Base-by-base conservation (phyloP, 192 early-diverging fungal genomes). In the Umbelopsis ramanniana region DNA sequence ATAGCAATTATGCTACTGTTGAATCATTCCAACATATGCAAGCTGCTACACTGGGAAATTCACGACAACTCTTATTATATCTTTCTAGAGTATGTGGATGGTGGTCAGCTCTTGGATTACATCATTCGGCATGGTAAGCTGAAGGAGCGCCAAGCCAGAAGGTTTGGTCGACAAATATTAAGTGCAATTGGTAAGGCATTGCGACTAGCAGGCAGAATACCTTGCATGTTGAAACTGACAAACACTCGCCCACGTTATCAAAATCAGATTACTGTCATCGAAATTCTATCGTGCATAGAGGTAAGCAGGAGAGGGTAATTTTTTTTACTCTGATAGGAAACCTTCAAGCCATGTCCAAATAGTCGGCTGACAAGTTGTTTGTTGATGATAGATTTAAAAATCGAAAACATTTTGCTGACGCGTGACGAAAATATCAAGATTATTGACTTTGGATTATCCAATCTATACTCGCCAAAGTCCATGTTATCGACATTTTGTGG, bases 391-490 rank as follows among this genome's bases (percentile, higher is more conserved):
- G 78, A 95, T 79, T 82, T 95, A 33, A 95, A 95, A 78, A 89
- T 91, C 76, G 94, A 95, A 75, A 95, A 95, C 73, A 83, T 95
- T 22, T 85, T 95, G 75, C 81, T 95, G 22, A 91, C 73, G 4
- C 46, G 91, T 68, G 79, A 85, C 21, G 82, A 85, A 48, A 87
- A 89, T 53, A 92, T 96, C 67, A 93, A 93, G 72, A 92, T 96
- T 60, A 94, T 96, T 67, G 94, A 96, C 79, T 96, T 92, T 86
- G 94, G 94, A 0, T 89, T 96, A 76, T 91, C 90, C n/a, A 95
- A 94, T 80, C 83, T 83, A 23, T 88, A 87, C 45, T 77, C 82
- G 46, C 80, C 80, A 52, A 74, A 80, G 50, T 71, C 77, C 48
- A 74, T 79, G 71, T 69, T 89, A 38, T 79, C 83, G 45, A 88